Evolutionary conservation across 345 rosid genomes (phyloP).

Genomic region (Citrus maxima): DNA sequence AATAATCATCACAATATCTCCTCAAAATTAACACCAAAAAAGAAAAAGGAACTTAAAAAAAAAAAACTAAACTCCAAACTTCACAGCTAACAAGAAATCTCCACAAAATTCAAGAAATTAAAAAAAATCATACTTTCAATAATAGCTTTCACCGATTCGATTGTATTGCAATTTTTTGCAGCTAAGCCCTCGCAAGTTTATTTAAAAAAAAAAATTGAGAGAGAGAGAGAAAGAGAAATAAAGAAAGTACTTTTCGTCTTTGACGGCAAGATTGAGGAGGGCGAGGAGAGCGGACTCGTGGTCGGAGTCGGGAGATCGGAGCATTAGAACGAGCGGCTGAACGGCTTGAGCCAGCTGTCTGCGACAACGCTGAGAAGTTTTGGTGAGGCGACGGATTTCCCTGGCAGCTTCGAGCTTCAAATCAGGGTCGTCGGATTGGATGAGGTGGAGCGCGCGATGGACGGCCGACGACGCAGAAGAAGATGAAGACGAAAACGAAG

Average conservation of each 20-base stretch:
- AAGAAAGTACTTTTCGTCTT: conserved; percentile 75
- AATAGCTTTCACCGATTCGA: background rate
- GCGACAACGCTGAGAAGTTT: conserved; percentile 83
- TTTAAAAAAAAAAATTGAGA: no score
- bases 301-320: conserved; percentile 41
- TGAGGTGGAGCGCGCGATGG: conserved; percentile 45
- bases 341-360: conserved; percentile 73
- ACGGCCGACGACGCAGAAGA: conserved; percentile 47
- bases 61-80: no score
- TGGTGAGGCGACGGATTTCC: conserved; percentile 90
- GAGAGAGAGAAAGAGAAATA: background rate
- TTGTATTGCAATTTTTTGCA: background rate
- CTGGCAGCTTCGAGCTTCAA: conserved; percentile 73
- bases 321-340: conserved; percentile 78
- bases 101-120: background rate
- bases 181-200: background rate
- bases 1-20: conserved; percentile 10
- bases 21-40: background rate
- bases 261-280: conserved; percentile 94
- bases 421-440: conserved; percentile 48
- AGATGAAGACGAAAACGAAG: conserved; percentile 30
- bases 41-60: background rate
- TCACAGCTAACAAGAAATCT: background rate
- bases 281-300: conserved; percentile 83
- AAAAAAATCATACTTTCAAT: background rate